These are phyloP conservation scores for Lagenidium sp. DNA, from an alignment of 352 stramenopile genomes.

Conservation along the genomic window DNA sequence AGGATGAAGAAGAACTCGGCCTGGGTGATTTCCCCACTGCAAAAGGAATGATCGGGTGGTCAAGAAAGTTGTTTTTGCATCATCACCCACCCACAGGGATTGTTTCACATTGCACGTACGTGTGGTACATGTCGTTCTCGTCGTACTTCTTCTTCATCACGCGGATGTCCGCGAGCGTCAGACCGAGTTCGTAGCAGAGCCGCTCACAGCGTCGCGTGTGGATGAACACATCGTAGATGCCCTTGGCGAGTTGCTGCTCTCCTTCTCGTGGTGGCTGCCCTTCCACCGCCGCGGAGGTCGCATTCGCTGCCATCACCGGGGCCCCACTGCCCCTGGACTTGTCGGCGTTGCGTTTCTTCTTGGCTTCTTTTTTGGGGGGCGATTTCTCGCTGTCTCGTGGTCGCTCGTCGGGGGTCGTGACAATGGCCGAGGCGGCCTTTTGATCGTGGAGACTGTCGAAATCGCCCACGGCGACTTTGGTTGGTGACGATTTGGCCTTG, in stretches of 20 bases:
- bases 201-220: conserved; percentile 46
- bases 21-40: conserved; percentile 59
- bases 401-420: no score
- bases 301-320: not conserved
- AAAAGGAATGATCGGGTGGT: no score
- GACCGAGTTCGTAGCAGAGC: conserved; percentile 31
- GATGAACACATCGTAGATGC: conserved; percentile 40
- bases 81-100: not conserved
- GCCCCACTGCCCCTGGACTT: conserved; percentile 13
- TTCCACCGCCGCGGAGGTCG: not conserved
- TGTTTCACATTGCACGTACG: conserved; percentile 21
- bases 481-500: not conserved
- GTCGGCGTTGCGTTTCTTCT: conserved; percentile 2
- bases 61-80: not conserved
- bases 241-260: conserved; percentile 9
- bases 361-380: conserved; percentile 5
- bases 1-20: conserved; percentile 73
- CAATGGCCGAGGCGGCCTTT: no score
- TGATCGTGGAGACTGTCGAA: no score
- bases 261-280: not conserved
- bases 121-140: conserved; percentile 69
- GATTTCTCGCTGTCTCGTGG: not conserved
- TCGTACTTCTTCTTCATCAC: conserved; percentile 67
- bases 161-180: conserved; percentile 44
- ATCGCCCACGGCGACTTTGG: no score